Base-by-base conservation (phyloP, 2,329 filamentous ascomycete genomes). In the Claviceps digitariae region DNA sequence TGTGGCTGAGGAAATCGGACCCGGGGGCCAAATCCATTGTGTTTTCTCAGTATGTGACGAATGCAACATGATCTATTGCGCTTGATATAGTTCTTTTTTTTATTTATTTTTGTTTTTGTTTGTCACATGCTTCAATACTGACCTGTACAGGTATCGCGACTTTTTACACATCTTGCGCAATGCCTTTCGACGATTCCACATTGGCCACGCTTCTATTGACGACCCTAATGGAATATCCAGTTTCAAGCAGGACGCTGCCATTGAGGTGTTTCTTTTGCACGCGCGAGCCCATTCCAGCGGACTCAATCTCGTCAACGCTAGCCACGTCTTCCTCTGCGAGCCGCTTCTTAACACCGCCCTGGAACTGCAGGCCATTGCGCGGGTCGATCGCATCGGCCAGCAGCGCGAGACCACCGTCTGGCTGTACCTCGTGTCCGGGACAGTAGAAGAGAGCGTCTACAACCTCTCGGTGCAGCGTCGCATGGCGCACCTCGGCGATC, bases 321-420 rank as follows among this genome's bases (percentile, higher is more conserved):
- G 83, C 48, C 90, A 97, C 64, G 90, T 97, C 1, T 94, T 97
- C 63, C 77, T 98, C 4, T 95, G 90, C 66, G 93, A 98, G 64
- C 93, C 93, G 2, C 74, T 97, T 3, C 82, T 97, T 60, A 95
- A 97, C 64, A 91, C 91, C 0, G 90, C 90, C 0, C 81, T 98
- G 17, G 93, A 97, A 67, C 76, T 97, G 10, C 93, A 98, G 67
- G 91, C 90, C 15, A 95, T 97, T 62, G 90, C 91, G 1, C 85
- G 93, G 53, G 90, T 98, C 1, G 90, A 98, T 65, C 82, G 93
- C 38, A 98, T 98, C 57, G 93, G 93, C 0, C 93, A 97, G 68
- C 77, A 84, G 57, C 82, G 87, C 51, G 78, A 87, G 58, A 98
- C 93, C 0, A 95, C 88, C 0, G 90, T 97, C 1, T 97, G 90